Conservation (phyloP, 768 basidiomycete species). For the Trametes cinnabarina region DNA sequence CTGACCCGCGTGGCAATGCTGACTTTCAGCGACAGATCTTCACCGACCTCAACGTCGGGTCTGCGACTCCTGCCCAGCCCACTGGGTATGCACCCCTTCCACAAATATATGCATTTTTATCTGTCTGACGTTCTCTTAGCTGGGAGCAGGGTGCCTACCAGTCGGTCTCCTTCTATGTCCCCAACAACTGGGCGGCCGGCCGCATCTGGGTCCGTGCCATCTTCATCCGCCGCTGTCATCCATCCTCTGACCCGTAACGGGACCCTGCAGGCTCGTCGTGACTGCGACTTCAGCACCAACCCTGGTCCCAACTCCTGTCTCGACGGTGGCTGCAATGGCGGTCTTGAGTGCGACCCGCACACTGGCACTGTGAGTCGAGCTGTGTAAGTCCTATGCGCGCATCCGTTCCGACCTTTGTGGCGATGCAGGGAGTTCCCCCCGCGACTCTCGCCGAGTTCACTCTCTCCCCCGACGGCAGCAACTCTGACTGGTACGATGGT, state of each 20-base stretch:
- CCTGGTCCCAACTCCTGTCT: slow-evolving; percentile 34
- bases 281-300: slow-evolving; percentile 35
- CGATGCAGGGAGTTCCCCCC: slow-evolving; percentile 32
- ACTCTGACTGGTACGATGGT: slow-evolving; percentile 34
- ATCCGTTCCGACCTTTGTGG: not conserved
- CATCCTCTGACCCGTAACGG: too few species aligned
- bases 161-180: slow-evolving; percentile 31
- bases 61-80: slow-evolving; percentile 24
- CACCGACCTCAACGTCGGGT: slow-evolving; percentile 34
- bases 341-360: slow-evolving; percentile 35
- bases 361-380: slow-evolving; percentile 34
- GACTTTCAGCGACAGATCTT: slow-evolving; percentile 20
- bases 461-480: slow-evolving; percentile 22
- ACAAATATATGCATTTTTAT: not conserved
- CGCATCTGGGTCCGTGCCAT: slow-evolving; percentile 34
- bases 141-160: slow-evolving; percentile 28
- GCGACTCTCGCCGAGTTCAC: slow-evolving; percentile 37
- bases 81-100: slow-evolving; percentile 28
- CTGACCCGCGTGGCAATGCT: not conserved
- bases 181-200: slow-evolving; percentile 37
- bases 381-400: too few species aligned
- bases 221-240: not conserved
- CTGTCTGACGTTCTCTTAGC: slow-evolving; percentile 4
- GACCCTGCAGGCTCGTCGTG: slow-evolving; percentile 27
- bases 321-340: slow-evolving; percentile 40